Conservation (phyloP, 768 basidiomycete genomes). For the Cantharellus cinnabarinus region DNA sequence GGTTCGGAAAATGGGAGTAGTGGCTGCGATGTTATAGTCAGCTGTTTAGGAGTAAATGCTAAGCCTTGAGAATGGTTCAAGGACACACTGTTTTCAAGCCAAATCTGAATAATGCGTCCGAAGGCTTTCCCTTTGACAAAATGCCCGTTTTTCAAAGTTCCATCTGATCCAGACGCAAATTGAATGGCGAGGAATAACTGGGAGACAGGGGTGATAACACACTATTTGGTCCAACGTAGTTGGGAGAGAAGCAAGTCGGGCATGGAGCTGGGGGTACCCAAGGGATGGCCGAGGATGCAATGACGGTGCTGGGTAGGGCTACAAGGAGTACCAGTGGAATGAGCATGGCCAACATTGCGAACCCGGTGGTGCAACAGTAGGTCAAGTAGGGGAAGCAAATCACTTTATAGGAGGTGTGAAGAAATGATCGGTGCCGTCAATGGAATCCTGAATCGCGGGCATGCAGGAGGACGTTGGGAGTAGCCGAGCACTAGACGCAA, state of each 20-base stretch:
- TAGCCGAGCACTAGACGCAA: too few species aligned
- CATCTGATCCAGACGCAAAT: constrained; percentile 13
- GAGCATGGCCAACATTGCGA: too few species aligned
- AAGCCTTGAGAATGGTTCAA: background rate
- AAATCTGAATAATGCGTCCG: constrained; percentile 32
- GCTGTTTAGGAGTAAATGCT: constrained; percentile 7
- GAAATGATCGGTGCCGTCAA: too few species aligned
- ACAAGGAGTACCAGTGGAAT: background rate
- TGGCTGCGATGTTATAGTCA: constrained; percentile 22
- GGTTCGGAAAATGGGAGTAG: constrained; percentile 15
- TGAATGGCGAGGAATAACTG: too few species aligned
- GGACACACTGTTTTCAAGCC: constrained; percentile 33
- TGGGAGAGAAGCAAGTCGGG: background rate
- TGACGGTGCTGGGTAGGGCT: background rate
- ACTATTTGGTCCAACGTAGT: background rate
- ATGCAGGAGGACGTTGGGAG: too few species aligned
- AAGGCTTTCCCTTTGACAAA: constrained; percentile 25
- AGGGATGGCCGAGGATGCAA: background rate
- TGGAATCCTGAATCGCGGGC: too few species aligned
- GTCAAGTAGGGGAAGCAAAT: too few species aligned
- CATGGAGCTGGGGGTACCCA: background rate
- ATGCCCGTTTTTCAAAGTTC: constrained; percentile 22
- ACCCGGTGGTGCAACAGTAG: too few species aligned
- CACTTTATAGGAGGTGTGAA: too few species aligned
- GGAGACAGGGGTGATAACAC: too few species aligned